Evolutionary conservation across 192 early-diverging fungal genomes (phyloP).

Genomic region (Entomortierella beljakovae): DNA sequence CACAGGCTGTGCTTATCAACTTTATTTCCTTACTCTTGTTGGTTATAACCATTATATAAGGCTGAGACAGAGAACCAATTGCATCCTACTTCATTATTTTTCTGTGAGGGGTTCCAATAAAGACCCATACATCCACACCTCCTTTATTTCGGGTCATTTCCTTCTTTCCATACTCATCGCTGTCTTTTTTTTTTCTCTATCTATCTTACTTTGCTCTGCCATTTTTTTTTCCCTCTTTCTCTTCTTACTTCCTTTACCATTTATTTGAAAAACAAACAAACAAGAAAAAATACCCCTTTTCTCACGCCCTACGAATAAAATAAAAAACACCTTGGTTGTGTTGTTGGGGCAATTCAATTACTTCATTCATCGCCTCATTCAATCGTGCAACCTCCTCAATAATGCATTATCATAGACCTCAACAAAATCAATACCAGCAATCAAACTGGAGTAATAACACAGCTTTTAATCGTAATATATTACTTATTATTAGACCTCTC

Average conservation of each 20-base stretch:
- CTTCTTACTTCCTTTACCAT: neutral
- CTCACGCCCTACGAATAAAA: too few species aligned
- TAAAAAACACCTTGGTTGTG: neutral
- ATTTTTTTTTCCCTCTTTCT: neutral
- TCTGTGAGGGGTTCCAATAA: too few species aligned
- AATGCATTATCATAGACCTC: neutral
- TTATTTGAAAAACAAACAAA: too few species aligned
- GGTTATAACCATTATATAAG: too few species aligned
- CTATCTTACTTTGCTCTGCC: neutral
- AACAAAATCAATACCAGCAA: neutral
- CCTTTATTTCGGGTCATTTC: neutral
- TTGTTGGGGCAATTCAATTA: neutral
- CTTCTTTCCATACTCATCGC: neutral
- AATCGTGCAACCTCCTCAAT: neutral
- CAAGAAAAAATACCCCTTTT: too few species aligned
- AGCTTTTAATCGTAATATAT: neutral
- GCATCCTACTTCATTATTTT: too few species aligned
- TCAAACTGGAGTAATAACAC: neutral
- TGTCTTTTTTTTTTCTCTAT: too few species aligned
- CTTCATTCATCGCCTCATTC: neutral
- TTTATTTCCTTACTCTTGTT: too few species aligned
- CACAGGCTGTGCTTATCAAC: too few species aligned
- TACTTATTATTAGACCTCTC: neutral
- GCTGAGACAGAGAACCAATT: too few species aligned
- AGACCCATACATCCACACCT: too few species aligned